phyloP scores from a whole-genome alignment of 1,284 basidiomycete species.

The Puccinia horiana region DNA sequence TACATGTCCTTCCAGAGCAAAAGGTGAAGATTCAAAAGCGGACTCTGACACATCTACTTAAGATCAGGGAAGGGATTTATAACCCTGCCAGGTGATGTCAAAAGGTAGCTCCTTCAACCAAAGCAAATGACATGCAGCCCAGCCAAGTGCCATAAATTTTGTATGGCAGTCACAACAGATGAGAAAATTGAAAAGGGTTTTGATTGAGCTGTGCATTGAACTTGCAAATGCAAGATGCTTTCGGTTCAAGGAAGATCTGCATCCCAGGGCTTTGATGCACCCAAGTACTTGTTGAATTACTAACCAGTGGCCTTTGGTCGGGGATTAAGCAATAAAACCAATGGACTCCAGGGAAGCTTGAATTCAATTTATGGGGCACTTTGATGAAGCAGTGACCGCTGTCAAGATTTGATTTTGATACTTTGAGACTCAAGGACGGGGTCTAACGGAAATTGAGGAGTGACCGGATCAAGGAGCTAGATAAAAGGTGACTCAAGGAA shows the following conservation, averaged over 20 bases:
- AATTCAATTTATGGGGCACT: neutral
- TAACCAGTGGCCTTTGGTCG: neutral
- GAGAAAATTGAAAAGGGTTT: neutral
- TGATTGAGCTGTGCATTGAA: slow-evolving; percentile 8
- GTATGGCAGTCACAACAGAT: slow-evolving; percentile 18
- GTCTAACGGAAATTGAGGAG: too few relatives aligned
- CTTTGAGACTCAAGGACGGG: too few relatives aligned
- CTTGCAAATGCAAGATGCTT: too few relatives aligned
- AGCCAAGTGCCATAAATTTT: slow-evolving; percentile 2
- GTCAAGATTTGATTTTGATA: too few relatives aligned
- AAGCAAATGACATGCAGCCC: neutral
- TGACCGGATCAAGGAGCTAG: too few relatives aligned
- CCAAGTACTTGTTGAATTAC: neutral
- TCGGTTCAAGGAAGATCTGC: too few relatives aligned
- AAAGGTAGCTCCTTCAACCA: slow-evolving; percentile 13
- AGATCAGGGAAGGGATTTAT: too few relatives aligned
- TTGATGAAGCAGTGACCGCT: neutral
- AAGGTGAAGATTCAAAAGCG: too few relatives aligned
- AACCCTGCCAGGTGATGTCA: neutral
- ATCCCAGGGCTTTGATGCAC: neutral
- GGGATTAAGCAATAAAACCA: neutral
- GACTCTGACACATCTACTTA: too few relatives aligned
- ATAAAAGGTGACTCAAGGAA: too few relatives aligned
- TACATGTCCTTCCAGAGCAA: too few relatives aligned
- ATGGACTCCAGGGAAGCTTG: neutral